These are phyloP conservation scores for Saccharomyces hybrid DNA, from an alignment of 1,139 yeast species.

Conservation along the genomic window DNA sequence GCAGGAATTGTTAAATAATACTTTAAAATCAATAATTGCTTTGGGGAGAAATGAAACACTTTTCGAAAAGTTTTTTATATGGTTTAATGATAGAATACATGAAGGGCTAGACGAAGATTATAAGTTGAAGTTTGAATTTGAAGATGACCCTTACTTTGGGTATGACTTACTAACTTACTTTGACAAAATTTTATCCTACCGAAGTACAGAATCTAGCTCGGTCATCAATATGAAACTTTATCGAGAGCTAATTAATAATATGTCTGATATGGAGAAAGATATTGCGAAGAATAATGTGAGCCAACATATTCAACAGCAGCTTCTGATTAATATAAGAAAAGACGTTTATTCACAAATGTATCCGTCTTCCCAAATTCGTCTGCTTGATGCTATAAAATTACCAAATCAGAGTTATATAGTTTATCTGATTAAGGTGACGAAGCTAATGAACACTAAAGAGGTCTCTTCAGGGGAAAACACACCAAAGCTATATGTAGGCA, in stretches of 20 bases:
- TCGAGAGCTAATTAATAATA: not conserved
- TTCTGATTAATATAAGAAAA: not conserved
- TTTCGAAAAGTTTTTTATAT: conserved; percentile 14
- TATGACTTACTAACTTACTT: conserved; percentile 8
- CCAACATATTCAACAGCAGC: not conserved
- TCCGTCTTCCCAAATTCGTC: not conserved
- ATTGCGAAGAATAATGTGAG: not conserved
- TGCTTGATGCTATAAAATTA: not conserved
- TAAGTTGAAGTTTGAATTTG: conserved; percentile 8
- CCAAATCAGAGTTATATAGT: not conserved
- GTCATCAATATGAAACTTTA: not conserved
- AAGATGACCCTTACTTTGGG: conserved; percentile 7
- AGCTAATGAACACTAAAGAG: not conserved
- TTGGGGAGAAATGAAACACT: conserved; percentile 5
- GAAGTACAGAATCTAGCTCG: not conserved
- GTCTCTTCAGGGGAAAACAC: not conserved
- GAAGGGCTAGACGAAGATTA: conserved; percentile 20
- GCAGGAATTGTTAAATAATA: conserved; percentile 4
- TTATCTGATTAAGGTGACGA: not conserved
- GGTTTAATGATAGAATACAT: conserved; percentile 21
- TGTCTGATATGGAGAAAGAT: not conserved
- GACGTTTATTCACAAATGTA: not conserved
- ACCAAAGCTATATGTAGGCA: not conserved
- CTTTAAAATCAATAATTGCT: conserved; percentile 2
- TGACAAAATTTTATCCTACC: conserved; percentile 5